Conservation (phyloP, 1,284 basidiomycete genomes). For the Mycena sp. region DNA sequence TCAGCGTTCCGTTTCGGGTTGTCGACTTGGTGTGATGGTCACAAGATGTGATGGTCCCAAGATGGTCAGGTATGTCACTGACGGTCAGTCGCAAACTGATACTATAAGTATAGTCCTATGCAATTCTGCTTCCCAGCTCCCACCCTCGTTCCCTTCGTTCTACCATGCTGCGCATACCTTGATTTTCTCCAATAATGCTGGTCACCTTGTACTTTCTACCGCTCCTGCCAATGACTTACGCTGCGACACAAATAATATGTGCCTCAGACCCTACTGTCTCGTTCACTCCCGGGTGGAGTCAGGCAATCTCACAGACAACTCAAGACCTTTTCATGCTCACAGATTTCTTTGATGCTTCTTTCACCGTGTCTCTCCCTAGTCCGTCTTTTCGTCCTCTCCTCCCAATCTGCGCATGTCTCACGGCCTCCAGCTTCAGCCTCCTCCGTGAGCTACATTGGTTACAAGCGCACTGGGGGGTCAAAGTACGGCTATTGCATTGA, state of each 20-base stretch:
- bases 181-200: slow-evolving; percentile 17
- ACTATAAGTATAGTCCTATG: no score
- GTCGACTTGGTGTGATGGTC: no score
- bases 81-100: no score
- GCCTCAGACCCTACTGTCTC: slow-evolving; percentile 19
- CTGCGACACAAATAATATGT: slow-evolving; percentile 14
- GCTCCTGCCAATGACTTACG: slow-evolving; percentile 19
- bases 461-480: slow-evolving; percentile 12
- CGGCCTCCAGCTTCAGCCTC: slow-evolving; percentile 13
- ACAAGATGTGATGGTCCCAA: no score
- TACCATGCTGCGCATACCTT: slow-evolving; percentile 31
- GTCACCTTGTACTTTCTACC: slow-evolving; percentile 10
- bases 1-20: neutral
- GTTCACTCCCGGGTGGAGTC: slow-evolving; percentile 27
- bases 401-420: neutral
- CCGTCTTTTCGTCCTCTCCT: neutral
- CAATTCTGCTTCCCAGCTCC: neutral
- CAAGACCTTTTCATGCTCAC: slow-evolving; percentile 7
- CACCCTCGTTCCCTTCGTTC: slow-evolving; percentile 11
- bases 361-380: slow-evolving; percentile 29
- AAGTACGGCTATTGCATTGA: slow-evolving; percentile 26
- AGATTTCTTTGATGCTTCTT: neutral
- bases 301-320: slow-evolving; percentile 3
- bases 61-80: no score
- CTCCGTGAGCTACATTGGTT: slow-evolving; percentile 26